Evolutionary conservation across 257 asterid genomes (phyloP).

Genomic region (Petrea volubilis): DNA sequence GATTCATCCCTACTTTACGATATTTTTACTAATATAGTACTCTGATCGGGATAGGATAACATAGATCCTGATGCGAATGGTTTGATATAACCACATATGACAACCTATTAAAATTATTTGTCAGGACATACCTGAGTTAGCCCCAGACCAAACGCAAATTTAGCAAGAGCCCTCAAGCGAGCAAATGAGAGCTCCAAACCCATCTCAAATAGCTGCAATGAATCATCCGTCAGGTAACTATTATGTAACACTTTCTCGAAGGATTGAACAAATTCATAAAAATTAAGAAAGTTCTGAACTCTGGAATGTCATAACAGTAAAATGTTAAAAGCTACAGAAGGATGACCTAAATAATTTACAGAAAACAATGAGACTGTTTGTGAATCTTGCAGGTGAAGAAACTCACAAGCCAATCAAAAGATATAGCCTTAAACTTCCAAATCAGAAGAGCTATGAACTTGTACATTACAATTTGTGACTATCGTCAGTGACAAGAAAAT

Average conservation of each 20-base stretch:
- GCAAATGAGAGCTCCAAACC: constrained; percentile 98
- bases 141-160: constrained; percentile 97
- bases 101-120: constrained; percentile 15
- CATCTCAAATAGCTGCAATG: constrained; percentile 97
- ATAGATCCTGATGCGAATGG: constrained; percentile 4
- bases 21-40: constrained; percentile 13
- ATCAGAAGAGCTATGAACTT: not conserved
- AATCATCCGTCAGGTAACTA: constrained; percentile 35
- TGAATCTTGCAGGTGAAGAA: constrained; percentile 8
- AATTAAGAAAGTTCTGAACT: constrained; percentile 23
- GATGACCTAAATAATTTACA: not conserved
- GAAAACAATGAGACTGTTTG: not conserved
- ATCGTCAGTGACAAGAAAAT: not conserved
- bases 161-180: constrained; percentile 94
- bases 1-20: constrained; percentile 4
- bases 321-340: not conserved
- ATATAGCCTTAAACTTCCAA: not conserved
- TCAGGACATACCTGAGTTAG: constrained; percentile 71
- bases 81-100: constrained; percentile 8
- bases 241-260: constrained; percentile 19
- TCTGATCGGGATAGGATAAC: constrained; percentile 1
- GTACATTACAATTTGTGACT: not conserved
- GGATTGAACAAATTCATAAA: not conserved
- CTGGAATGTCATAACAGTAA: constrained; percentile 10
- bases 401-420: constrained; percentile 6